A percentile compares a stretch with the other conserved stretches of the same genome.
Evolutionary conservation across 202 grass and related monocot species (phyloP).

Genomic region (Carex arenaria): DNA sequence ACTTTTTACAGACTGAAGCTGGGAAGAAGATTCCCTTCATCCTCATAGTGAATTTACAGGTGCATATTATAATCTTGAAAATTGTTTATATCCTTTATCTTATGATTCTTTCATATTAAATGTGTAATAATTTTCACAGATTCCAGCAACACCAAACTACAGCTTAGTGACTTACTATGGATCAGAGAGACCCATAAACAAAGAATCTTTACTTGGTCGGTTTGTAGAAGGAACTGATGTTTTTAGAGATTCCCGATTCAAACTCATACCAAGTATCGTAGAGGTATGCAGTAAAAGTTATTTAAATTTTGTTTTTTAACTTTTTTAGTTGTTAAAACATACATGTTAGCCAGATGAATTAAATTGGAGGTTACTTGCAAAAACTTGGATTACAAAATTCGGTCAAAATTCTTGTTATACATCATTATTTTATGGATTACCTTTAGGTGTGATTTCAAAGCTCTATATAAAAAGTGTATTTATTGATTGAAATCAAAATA

Average conservation of each 20-base stretch:
- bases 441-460: neutral
- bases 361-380: neutral
- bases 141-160: constrained; percentile 93
- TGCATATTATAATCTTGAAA: constrained; percentile 17
- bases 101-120: neutral
- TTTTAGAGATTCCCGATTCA: constrained; percentile 86
- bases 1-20: constrained; percentile 70
- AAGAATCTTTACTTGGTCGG: constrained; percentile 69
- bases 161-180: constrained; percentile 84
- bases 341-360: neutral
- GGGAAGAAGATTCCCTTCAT: constrained; percentile 90
- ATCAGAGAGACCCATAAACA: constrained; percentile 68
- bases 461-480: neutral
- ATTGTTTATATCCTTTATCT: neutral
- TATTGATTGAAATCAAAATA: constrained; percentile 33
- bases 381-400: neutral
- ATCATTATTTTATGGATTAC: too few species aligned
- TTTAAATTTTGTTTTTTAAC: neutral
- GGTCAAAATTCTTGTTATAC: neutral
- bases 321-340: neutral
- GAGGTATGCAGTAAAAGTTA: constrained; percentile 46
- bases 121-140: constrained; percentile 37
- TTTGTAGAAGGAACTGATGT: constrained; percentile 84
- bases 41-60: constrained; percentile 91
- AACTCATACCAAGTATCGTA: constrained; percentile 95